These are phyloP conservation scores for Saururus chinensis DNA, from an alignment of 164 flowering plant species.

Conservation along the genomic window DNA sequence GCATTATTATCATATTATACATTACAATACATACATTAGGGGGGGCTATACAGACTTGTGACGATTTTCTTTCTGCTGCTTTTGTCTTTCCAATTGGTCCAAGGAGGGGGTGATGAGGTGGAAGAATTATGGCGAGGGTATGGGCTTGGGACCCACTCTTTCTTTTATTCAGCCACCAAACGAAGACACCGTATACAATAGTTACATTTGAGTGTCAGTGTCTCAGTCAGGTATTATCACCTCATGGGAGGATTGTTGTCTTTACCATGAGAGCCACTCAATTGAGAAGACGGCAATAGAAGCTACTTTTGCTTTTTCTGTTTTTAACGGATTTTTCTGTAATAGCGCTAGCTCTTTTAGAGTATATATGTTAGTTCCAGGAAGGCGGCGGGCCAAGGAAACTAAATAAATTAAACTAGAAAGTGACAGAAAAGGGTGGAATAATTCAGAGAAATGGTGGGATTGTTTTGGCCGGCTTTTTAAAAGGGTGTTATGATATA, in stretches of 20 bases:
- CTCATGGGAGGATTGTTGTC: constrained; percentile 1
- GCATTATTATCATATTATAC: constrained; percentile 6
- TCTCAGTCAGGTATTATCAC: constrained; percentile 27
- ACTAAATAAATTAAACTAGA: background rate
- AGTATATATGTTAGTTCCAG: background rate
- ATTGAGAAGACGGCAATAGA: background rate
- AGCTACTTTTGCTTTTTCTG: background rate
- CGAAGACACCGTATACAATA: constrained; percentile 34
- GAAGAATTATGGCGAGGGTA: constrained; percentile 30
- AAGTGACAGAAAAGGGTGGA: background rate
- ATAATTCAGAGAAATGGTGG: background rate
- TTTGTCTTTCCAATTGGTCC: background rate
- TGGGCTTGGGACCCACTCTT: constrained; percentile 17
- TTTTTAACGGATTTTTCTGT: background rate
- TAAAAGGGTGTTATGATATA: background rate
- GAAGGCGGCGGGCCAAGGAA: too few species aligned
- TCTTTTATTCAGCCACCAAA: constrained; percentile 44
- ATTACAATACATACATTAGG: background rate
- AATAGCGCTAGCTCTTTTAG: background rate
- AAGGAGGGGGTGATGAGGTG: constrained; percentile 14
- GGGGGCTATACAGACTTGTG: too few species aligned
- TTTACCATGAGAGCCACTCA: background rate
- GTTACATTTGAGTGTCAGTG: too few species aligned
- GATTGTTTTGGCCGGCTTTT: background rate
- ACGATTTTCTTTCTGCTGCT: background rate